Evolutionary conservation across 176 grass and related monocot species (phyloP).

Genomic region (Cenchrus purpureus): DNA sequence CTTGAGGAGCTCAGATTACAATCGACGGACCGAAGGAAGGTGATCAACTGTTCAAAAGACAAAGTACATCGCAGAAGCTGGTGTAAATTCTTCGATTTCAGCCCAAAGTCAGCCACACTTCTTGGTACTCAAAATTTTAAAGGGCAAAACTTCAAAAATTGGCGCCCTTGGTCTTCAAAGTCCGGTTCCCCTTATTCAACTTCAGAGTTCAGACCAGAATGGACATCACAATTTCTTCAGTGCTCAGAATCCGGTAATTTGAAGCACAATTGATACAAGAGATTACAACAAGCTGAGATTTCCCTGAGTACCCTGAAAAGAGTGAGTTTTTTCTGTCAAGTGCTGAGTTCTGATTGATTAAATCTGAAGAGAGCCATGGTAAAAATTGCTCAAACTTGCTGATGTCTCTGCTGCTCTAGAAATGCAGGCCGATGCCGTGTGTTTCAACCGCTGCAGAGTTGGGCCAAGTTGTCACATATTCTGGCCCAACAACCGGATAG

Average conservation of each 20-base stretch:
- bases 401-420: not conserved
- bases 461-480: not conserved
- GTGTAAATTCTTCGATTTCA: not conserved
- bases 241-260: not conserved
- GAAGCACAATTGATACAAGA: not conserved
- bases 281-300: not conserved
- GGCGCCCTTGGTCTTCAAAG: too few species aligned
- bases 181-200: not conserved
- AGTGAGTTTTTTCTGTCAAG: not conserved
- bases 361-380: not conserved
- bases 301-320: not conserved
- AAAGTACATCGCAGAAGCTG: not conserved
- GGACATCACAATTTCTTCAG: not conserved
- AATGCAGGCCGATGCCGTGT: too few species aligned
- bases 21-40: slow-evolving; percentile 36
- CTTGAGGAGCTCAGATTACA: not conserved
- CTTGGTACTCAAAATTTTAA: not conserved
- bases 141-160: not conserved
- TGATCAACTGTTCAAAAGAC: slow-evolving; percentile 36
- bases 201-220: too few species aligned
- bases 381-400: not conserved
- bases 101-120: not conserved
- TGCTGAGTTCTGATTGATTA: not conserved
- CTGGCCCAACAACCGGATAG: not conserved
- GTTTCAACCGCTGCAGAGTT: not conserved